These are phyloP conservation scores for Trifolium fragiferum DNA, from an alignment of 306 rosid genomes.

Conservation along the genomic window DNA sequence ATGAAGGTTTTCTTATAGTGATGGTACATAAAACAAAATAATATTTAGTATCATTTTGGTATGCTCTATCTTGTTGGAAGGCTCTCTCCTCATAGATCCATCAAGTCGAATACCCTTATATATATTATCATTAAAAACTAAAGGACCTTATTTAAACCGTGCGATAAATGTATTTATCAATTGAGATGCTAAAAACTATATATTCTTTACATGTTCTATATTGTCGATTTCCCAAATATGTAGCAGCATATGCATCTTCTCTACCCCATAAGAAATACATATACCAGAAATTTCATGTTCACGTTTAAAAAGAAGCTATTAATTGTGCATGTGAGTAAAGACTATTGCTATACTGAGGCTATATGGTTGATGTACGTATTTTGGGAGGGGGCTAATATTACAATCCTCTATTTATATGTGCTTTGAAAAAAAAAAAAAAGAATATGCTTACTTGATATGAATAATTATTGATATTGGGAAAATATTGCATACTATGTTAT, in stretches of 20 bases:
- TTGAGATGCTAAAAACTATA: slow-evolving; percentile 35
- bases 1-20: too few relatives aligned
- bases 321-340: slow-evolving; percentile 44
- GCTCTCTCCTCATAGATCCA: too few relatives aligned
- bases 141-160: slow-evolving; percentile 53
- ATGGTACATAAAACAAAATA: too few relatives aligned
- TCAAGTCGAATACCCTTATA: too few relatives aligned
- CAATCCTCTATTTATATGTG: background rate
- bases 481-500: too few relatives aligned
- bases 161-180: slow-evolving; percentile 48
- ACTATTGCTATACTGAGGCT: slow-evolving; percentile 35
- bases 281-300: slow-evolving; percentile 46
- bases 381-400: slow-evolving; percentile 27
- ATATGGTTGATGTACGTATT: slow-evolving; percentile 36
- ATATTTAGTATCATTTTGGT: too few relatives aligned
- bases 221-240: slow-evolving; percentile 56
- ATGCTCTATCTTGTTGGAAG: background rate
- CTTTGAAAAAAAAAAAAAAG: slow-evolving; percentile 17
- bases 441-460: background rate
- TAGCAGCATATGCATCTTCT: slow-evolving; percentile 49
- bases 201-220: slow-evolving; percentile 45
- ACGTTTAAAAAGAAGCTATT: slow-evolving; percentile 54
- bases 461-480: too few relatives aligned
- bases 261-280: slow-evolving; percentile 42
- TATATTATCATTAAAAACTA: background rate